These are phyloP conservation scores for Hemileccinum rubropunctum DNA, from an alignment of 768 basidiomycete genomes.

Conservation along the genomic window DNA sequence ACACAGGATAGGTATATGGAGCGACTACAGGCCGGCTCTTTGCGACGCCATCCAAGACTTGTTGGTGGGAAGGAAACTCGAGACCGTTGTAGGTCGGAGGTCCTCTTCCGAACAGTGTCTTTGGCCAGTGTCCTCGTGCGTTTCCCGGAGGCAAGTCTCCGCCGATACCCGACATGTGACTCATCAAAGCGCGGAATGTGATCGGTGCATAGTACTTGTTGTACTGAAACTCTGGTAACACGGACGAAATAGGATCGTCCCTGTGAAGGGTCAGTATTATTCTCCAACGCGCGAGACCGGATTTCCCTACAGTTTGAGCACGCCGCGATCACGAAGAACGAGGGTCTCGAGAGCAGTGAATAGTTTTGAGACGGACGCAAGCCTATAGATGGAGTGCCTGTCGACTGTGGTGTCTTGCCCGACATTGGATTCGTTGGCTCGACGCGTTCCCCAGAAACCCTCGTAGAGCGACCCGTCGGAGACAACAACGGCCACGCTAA, in stretches of 20 bases:
- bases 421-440: constrained; percentile 42
- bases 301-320: constrained; percentile 34
- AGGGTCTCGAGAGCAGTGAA: constrained; percentile 48
- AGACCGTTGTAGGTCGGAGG: constrained; percentile 31
- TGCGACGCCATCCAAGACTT: constrained; percentile 36
- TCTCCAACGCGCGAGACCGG: background rate
- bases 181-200: constrained; percentile 41
- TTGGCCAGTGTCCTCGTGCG: constrained; percentile 40
- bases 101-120: constrained; percentile 22
- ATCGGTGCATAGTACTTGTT: constrained; percentile 28
- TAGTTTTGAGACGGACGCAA: constrained; percentile 52
- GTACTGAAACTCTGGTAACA: constrained; percentile 22
- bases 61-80: constrained; percentile 30
- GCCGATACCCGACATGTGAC: constrained; percentile 36
- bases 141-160: constrained; percentile 36
- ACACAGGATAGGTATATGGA: constrained; percentile 43
- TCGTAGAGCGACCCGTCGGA: constrained; percentile 45
- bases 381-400: constrained; percentile 48
- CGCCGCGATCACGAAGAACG: constrained; percentile 46
- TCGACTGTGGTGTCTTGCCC: constrained; percentile 26
- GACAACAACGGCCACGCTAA: constrained; percentile 48
- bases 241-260: constrained; percentile 46
- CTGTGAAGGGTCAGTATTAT: constrained; percentile 13
- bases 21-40: constrained; percentile 39
- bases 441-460: constrained; percentile 39